Evolutionary conservation across 176 grass and related monocot species (phyloP).

Genomic region (Paspalum notatum): DNA sequence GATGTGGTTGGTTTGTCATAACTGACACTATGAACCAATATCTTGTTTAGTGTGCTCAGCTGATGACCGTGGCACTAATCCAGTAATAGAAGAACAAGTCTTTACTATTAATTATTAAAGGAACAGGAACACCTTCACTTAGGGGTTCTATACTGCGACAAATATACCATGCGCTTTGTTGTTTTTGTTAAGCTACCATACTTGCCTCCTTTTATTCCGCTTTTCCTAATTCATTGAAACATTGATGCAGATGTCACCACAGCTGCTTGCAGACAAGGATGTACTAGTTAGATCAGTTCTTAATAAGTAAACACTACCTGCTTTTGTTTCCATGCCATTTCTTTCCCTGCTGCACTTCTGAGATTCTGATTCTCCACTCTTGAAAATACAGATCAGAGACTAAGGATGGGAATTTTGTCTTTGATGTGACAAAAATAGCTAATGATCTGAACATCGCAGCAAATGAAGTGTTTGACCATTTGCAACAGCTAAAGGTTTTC

Average conservation of each 20-base stretch:
- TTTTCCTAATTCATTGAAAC: constrained; percentile 23
- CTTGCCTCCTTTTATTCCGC: constrained; percentile 22
- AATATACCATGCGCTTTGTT: constrained; percentile 6
- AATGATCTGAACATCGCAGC: constrained; percentile 63
- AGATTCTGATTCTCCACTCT: constrained; percentile 31
- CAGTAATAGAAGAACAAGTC: background rate
- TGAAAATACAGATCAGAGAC: constrained; percentile 63
- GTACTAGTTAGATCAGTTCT: constrained; percentile 76
- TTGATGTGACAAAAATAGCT: constrained; percentile 74
- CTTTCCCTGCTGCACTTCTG: constrained; percentile 1
- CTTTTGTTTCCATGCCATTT: constrained; percentile 20
- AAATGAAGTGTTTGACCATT: constrained; percentile 68
- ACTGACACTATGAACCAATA: constrained; percentile 2
- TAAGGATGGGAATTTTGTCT: constrained; percentile 85
- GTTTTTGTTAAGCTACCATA: constrained; percentile 30
- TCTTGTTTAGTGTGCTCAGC: constrained; percentile 9
- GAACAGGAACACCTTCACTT: background rate
- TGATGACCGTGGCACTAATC: constrained; percentile 1
- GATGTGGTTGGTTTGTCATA: background rate
- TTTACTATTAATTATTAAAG: constrained; percentile 27
- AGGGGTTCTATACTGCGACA: constrained; percentile 7
- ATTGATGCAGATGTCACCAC: constrained; percentile 71
- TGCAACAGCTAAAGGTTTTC: constrained; percentile 83
- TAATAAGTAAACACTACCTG: constrained; percentile 46
- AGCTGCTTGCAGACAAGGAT: constrained; percentile 77